phyloP scores from a whole-genome alignment of 441 rosid genomes.

The Mallotus japonicus region DNA sequence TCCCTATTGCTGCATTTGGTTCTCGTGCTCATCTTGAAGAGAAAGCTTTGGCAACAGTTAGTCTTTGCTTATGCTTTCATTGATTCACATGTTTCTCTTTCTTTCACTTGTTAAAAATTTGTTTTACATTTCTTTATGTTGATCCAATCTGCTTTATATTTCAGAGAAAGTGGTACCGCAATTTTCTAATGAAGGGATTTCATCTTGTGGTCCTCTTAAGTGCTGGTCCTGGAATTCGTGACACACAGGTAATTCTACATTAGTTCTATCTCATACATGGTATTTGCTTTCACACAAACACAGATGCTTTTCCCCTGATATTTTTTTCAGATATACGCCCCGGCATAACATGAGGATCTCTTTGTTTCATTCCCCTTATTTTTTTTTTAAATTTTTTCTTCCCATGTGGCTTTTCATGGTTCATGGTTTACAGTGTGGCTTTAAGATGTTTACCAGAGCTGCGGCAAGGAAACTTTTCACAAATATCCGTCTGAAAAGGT shows the following conservation, averaged over 20 bases:
- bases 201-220: constrained; percentile 80
- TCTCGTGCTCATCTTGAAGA: constrained; percentile 97
- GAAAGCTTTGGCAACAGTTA: constrained; percentile 86
- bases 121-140: constrained; percentile 22
- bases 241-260: constrained; percentile 62
- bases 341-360: background rate
- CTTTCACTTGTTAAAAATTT: background rate
- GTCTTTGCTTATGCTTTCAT: constrained; percentile 29
- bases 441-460: constrained; percentile 97
- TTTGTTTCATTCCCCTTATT: background rate
- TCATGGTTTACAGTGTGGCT: constrained; percentile 67
- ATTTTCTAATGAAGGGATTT: constrained; percentile 93
- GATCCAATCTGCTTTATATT: constrained; percentile 27
- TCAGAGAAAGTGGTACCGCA: constrained; percentile 96
- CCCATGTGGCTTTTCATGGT: constrained; percentile 20
- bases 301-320: background rate
- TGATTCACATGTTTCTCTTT: background rate
- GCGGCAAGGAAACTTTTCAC: constrained; percentile 90
- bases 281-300: background rate
- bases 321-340: background rate
- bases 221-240: constrained; percentile 92
- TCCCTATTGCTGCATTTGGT: constrained; percentile 78
- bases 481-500: constrained; percentile 83
- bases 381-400: constrained; percentile 6
- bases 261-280: too few relatives aligned